Evolutionary conservation across 805 yeast genomes (phyloP).

Genomic region (Candida tibetensis): DNA sequence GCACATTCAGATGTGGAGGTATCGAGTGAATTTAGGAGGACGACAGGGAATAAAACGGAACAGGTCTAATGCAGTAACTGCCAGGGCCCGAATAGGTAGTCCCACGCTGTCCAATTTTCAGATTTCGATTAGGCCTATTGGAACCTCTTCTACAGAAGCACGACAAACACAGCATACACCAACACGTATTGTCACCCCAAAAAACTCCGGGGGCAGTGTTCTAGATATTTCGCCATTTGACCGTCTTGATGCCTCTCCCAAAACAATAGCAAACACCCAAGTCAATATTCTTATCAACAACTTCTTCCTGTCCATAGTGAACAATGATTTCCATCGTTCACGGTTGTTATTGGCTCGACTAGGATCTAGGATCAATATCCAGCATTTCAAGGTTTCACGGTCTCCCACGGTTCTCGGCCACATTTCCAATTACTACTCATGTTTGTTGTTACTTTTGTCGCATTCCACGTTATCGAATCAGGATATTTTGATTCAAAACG

Average conservation of each 20-base stretch:
- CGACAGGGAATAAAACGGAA: too few species aligned
- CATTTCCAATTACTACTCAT: slow-evolving; percentile 14
- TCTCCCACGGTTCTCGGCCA: slow-evolving; percentile 1
- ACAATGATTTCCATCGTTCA: slow-evolving; percentile 13
- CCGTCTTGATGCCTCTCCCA: neutral
- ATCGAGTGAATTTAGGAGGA: too few species aligned
- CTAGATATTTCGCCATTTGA: neutral
- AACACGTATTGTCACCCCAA: too few species aligned
- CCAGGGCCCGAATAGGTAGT: too few species aligned
- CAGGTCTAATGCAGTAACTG: too few species aligned
- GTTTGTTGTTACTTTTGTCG: slow-evolving; percentile 12
- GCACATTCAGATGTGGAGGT: too few species aligned
- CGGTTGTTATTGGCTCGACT: slow-evolving; percentile 8
- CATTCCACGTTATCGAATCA: slow-evolving; percentile 1
- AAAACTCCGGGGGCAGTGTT: too few species aligned
- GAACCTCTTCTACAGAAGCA: too few species aligned
- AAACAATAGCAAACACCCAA: slow-evolving; percentile 3
- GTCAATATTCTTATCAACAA: slow-evolving; percentile 12
- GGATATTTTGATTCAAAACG: slow-evolving; percentile 8
- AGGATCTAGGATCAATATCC: slow-evolving; percentile 4
- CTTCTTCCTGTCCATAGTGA: slow-evolving; percentile 14
- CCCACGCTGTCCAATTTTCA: too few species aligned
- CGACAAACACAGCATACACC: too few species aligned
- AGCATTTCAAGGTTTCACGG: slow-evolving; percentile 2
- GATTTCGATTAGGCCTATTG: too few species aligned